Evolutionary conservation across 441 rosid species (phyloP).

Genomic region (Dalechampia spathulata): DNA sequence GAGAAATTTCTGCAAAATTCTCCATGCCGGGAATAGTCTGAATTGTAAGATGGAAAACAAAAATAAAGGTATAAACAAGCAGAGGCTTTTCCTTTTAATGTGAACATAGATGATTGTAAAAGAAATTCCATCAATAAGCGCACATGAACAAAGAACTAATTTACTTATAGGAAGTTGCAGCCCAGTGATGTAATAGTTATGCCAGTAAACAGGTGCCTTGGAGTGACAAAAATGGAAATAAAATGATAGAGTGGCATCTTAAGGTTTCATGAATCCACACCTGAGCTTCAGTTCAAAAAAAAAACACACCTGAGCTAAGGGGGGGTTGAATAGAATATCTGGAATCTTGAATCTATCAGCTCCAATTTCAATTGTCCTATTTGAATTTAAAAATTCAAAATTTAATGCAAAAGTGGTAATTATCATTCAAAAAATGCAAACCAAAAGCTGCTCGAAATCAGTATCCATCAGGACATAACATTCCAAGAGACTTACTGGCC

Average conservation of each 20-base stretch:
- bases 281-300: no score
- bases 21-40: constrained; percentile 98
- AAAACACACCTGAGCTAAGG: constrained; percentile 71
- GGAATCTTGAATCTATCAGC: constrained; percentile 97
- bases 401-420: background rate
- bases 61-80: constrained; percentile 1
- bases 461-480: constrained; percentile 1
- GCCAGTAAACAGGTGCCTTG: no score
- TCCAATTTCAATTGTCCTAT: constrained; percentile 96
- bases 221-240: no score
- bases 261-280: constrained; percentile 29
- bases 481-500: constrained; percentile 78
- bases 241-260: no score
- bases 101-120: no score
- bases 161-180: no score
- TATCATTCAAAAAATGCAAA: background rate
- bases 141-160: no score
- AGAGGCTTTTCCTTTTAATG: no score
- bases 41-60: constrained; percentile 11
- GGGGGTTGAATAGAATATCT: constrained; percentile 90
- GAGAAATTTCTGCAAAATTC: constrained; percentile 49
- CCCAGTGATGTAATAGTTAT: no score
- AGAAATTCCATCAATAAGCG: no score
- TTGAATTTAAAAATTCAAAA: constrained; percentile 1
- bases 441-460: constrained; percentile 11